phyloP scores from a whole-genome alignment of 805 yeast genomes.

The Henningerozyma blattae region DNA sequence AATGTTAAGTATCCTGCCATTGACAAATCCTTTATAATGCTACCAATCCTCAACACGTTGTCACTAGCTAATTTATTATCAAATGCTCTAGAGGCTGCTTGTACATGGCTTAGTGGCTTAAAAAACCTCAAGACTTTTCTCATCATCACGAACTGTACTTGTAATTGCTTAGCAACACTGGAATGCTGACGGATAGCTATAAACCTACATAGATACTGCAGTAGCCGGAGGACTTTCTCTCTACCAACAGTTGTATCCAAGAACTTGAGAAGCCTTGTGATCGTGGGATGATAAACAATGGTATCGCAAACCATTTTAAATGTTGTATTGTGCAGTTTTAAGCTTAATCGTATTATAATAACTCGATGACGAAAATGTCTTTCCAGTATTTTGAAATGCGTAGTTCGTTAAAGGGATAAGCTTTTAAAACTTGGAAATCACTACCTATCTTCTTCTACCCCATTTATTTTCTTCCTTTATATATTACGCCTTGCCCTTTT shows the following conservation, averaged over 20 bases:
- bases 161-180: conserved; percentile 40
- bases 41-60: conserved; percentile 26
- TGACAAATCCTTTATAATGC: conserved; percentile 36
- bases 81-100: conserved; percentile 52
- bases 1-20: conserved; percentile 51
- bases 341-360: not conserved
- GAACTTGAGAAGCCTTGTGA: conserved; percentile 47
- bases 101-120: conserved; percentile 65
- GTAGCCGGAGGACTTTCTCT: conserved; percentile 66
- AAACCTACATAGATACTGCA: conserved; percentile 73
- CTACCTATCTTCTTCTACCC: no score
- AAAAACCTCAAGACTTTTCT: conserved; percentile 79
- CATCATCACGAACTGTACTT: conserved; percentile 49
- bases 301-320: conserved; percentile 51
- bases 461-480: no score
- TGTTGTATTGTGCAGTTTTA: no score
- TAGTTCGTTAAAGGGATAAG: no score
- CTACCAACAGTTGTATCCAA: conserved; percentile 62
- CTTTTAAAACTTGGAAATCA: no score
- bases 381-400: no score
- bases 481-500: no score
- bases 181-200: conserved; percentile 22
- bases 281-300: conserved; percentile 61
- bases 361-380: no score
- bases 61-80: conserved; percentile 56